phyloP scores from a whole-genome alignment of 1,139 yeast genomes.

The Arxiozyma slooffiae region DNA sequence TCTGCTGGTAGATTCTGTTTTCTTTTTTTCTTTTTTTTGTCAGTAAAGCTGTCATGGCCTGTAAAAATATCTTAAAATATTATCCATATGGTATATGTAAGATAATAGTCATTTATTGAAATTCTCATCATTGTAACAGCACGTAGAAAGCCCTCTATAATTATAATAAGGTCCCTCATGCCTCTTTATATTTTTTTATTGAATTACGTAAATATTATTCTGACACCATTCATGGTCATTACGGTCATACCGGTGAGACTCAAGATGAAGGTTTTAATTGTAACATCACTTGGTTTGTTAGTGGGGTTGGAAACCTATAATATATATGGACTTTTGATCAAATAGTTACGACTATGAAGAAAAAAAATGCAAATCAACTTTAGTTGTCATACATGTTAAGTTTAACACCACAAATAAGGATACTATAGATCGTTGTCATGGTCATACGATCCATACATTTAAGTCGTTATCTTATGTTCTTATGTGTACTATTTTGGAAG shows the following conservation, averaged over 20 bases:
- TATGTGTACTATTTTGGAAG: conserved; percentile 83
- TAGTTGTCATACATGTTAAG: conserved; percentile 87
- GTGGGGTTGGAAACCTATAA: conserved; percentile 93
- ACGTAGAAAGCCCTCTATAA: conserved; percentile 86
- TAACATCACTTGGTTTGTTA: conserved; percentile 89
- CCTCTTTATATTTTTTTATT: conserved; percentile 84
- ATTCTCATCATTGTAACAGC: conserved; percentile 96
- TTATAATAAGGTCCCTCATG: conserved; percentile 83
- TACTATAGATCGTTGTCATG: conserved; percentile 95
- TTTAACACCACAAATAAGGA: conserved; percentile 99
- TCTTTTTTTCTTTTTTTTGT: no score
- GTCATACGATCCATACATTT: conserved; percentile 88
- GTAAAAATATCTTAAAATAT: conserved; percentile 66
- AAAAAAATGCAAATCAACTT: conserved; percentile 87
- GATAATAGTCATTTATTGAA: conserved; percentile 90
- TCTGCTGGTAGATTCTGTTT: conserved; percentile 95
- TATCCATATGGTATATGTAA: conserved; percentile 84
- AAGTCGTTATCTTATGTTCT: conserved; percentile 83
- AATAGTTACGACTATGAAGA: conserved; percentile 79
- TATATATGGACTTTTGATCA: conserved; percentile 84
- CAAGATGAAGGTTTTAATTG: conserved; percentile 77
- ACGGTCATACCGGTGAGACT: conserved; percentile 73
- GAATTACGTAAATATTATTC: conserved; percentile 92
- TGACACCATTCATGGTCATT: conserved; percentile 77
- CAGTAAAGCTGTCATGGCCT: conserved; percentile 95